A percentile compares a stretch with the other conserved stretches of the same genome.
Conservation (phyloP, 2,329 filamentous ascomycete genomes). For the Alternaria brassicicola region DNA sequence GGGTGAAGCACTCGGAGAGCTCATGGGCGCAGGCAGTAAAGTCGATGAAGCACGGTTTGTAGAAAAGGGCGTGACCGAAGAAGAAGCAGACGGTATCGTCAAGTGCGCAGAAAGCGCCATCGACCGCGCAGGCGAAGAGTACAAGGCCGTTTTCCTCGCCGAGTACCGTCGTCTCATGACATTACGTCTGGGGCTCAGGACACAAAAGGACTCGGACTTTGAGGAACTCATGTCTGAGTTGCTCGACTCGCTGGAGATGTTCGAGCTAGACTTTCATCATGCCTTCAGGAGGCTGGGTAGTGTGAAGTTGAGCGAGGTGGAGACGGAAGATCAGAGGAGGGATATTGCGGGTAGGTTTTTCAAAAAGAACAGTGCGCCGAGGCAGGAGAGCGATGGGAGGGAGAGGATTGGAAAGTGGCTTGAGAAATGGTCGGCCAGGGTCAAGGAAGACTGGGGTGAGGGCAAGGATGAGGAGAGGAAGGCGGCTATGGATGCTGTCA, state of each 20-base stretch:
- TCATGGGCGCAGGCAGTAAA: conserved; percentile 75
- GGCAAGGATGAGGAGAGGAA: conserved; percentile 62
- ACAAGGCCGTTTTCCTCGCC: conserved; percentile 81
- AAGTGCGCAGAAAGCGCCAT: conserved; percentile 85
- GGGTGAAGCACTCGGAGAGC: conserved; percentile 85
- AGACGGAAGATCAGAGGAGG: conserved; percentile 67
- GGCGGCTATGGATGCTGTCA: conserved; percentile 5
- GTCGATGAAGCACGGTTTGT: conserved; percentile 77
- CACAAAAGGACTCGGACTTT: conserved; percentile 74
- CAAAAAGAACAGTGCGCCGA: conserved; percentile 67
- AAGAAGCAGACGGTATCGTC: conserved; percentile 72
- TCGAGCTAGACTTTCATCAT: conserved; percentile 91
- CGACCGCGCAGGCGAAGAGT: conserved; percentile 80
- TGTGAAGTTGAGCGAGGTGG: conserved; percentile 67
- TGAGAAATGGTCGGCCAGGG: conserved; percentile 72
- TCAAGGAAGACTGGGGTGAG: conserved; percentile 77
- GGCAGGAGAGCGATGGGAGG: conserved; percentile 66
- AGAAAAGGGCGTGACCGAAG: conserved; percentile 72
- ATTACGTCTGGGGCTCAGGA: conserved; percentile 75
- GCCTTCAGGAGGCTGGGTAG: conserved; percentile 82
- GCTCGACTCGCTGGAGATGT: conserved; percentile 78
- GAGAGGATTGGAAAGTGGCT: conserved; percentile 79
- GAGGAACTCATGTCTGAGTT: conserved; percentile 79
- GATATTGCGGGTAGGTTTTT: conserved; percentile 78
- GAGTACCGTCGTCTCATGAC: conserved; percentile 91